Evolutionary conservation across 1,284 basidiomycete genomes (phyloP), one percentile per base, ranked within the genome.

Genomic region (Moesziomyces aphidis): DNA sequence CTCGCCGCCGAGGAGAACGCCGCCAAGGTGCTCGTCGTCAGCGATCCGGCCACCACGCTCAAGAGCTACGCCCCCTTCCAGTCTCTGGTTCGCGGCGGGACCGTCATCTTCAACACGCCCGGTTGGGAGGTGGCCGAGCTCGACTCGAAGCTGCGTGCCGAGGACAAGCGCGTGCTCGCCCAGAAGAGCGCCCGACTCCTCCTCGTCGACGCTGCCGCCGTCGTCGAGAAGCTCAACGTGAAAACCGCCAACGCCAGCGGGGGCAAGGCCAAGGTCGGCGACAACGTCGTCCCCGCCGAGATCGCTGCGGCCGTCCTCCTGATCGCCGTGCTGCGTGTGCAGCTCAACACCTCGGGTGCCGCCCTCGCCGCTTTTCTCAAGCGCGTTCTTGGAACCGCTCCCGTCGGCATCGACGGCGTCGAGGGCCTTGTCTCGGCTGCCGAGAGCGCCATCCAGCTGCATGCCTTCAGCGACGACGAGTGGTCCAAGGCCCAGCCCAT

Each of bases 51-150:
- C 23, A 59, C 67, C 34, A 61, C 78, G n/a, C 76, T 84, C 53
- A 78, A 77, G 73, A 65, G 67, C 54, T 76, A 77, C 67, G 68
- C 73, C 31, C 73, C 77, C 47, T 79, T 84, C 61, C 72, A 72
- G 48, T 70, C 79, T 22, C 68, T 84, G 39, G 69, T 73, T 17
- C 61, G 62, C 44, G 77, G 80, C 48, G 83, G 80, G 23, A 78
- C 77, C 28, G 77, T 84, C 42, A 72, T 84, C 47, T 57, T 84
- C 73, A 79, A 82, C 64, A 71, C 74, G 7, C 69, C 75, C 45
- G 78, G 76, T 19, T 82, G 80, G 82, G 77, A 78, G 43, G 58
- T 68, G 17, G 76, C 78, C 36, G 83, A 83, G 66, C 73, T 84
- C 43, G 67, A 73, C 34, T 76, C 72, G 44, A 75, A 77, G 71